Evolutionary conservation across 2,329 filamentous ascomycete genomes (phyloP), one percentile per base, ranked within the genome.

Genomic region (Penicillium sp.): DNA sequence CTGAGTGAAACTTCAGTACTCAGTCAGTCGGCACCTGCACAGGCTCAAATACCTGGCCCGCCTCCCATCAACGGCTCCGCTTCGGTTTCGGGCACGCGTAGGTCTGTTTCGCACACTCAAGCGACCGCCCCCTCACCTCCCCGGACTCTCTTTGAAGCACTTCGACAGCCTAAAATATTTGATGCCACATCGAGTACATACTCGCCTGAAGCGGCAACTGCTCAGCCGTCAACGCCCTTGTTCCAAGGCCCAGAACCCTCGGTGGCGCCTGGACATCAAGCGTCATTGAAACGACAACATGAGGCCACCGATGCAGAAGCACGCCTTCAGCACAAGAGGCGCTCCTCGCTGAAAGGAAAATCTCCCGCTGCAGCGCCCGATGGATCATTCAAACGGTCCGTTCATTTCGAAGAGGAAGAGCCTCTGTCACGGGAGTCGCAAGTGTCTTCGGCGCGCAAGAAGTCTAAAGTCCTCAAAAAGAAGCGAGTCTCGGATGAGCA

Each of bases 401-500:
- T 50, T 6, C 48, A 41, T n/a, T 50, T 50, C 10, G 40, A 32
- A 10, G 15, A 19, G 6, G 10, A 31, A 40, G 8, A 17, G 6
- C 9, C 37, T 42, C 21, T 40, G 6, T 9, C 48, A 8, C 39
- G 26, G 15, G 37, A 46, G 1, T 33, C 47, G 2, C n/a, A n/a
- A 15, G 29, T 10, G 13, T 19, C 33, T 33, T 33, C 26, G 6
- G 19, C 4, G 17, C 17, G 3, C 12, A 40, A 32, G 21, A 13
- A 24, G n/a, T 26, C 43, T 3, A 9, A 41, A 26, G 37, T 4
- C 6, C 15, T 15, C 6, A 32, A 62, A n/a, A 69, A 69, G 54
- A 59, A 49, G 41, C 47, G 67, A 29, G 49, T 57, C 6, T 45
- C 57, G 24, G 60, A 61, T 32, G 58, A 65, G 37, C 49, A 43